These are phyloP conservation scores for Cenchrus fungigraminus DNA, from an alignment of 176 grass and related monocot genomes.

Conservation along the genomic window DNA sequence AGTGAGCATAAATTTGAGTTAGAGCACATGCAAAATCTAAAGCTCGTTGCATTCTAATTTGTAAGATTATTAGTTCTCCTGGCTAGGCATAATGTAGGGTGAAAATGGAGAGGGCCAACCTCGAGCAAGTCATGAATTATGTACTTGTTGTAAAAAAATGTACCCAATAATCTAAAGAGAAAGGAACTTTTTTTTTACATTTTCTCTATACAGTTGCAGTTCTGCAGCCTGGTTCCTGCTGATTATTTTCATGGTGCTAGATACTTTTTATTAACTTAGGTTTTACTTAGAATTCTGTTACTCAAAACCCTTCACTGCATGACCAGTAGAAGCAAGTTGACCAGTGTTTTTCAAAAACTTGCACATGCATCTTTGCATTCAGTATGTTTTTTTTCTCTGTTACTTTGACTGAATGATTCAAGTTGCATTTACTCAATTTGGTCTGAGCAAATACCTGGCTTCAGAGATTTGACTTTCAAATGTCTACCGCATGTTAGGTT, in stretches of 20 bases:
- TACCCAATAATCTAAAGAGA: too few species aligned
- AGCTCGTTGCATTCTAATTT: neutral
- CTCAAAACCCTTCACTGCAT: neutral
- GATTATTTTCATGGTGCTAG: neutral
- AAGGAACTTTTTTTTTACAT: neutral
- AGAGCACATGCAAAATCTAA: too few species aligned
- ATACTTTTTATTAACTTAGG: neutral
- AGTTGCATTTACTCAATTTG: conserved; percentile 17
- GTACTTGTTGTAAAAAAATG: neutral
- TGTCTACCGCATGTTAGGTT: conserved; percentile 54
- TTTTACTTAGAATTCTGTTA: conserved; percentile 9
- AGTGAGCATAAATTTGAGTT: too few species aligned
- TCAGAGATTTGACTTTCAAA: conserved; percentile 24
- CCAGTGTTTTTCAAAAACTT: neutral
- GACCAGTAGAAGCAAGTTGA: neutral
- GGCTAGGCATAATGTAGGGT: neutral
- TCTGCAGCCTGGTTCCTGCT: neutral
- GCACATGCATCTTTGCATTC: neutral
- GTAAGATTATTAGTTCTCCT: neutral
- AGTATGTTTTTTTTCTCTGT: neutral
- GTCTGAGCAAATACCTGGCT: neutral
- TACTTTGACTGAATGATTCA: conserved; percentile 13
- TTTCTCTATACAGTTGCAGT: neutral
- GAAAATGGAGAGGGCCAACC: neutral
- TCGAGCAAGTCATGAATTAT: neutral